Evolutionary conservation across 2,329 filamentous ascomycete species (phyloP).

Genomic region (Fusarium globosum): DNA sequence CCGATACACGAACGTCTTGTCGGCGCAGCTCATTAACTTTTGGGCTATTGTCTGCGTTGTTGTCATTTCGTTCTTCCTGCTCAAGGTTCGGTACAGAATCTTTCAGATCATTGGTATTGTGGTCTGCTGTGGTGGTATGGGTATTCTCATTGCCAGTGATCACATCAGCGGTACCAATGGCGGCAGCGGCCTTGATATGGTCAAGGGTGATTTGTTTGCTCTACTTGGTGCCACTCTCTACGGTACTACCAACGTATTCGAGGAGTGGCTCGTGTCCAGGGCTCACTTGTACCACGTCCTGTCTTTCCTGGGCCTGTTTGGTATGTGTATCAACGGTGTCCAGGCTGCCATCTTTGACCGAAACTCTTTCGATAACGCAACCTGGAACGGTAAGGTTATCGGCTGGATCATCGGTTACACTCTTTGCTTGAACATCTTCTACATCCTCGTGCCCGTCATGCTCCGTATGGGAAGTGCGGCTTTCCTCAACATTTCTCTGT

Average conservation of each 20-base stretch:
- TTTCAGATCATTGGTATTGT: constrained; percentile 89
- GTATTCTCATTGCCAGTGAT: constrained; percentile 86
- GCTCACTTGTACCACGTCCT: constrained; percentile 93
- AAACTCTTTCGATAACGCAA: constrained; percentile 70
- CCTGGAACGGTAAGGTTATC: constrained; percentile 74
- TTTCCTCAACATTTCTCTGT: constrained; percentile 94
- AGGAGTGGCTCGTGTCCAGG: constrained; percentile 93
- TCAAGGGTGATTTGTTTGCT: constrained; percentile 94
- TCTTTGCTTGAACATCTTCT: constrained; percentile 84
- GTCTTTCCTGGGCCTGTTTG: constrained; percentile 89
- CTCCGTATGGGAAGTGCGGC: constrained; percentile 91
- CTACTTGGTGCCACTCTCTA: constrained; percentile 91
- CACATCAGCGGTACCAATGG: constrained; percentile 82
- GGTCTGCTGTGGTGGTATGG: constrained; percentile 90
- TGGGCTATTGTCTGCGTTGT: constrained; percentile 98
- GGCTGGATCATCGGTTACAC: constrained; percentile 95
- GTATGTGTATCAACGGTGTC: constrained; percentile 88
- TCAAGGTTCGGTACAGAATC: constrained; percentile 89
- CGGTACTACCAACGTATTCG: constrained; percentile 88
- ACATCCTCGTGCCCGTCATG: constrained; percentile 85
- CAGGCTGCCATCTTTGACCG: constrained; percentile 95
- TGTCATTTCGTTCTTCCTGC: constrained; percentile 80
- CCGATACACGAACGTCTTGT: constrained; percentile 89
- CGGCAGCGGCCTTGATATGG: constrained; percentile 72
- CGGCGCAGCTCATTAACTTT: constrained; percentile 96